These are phyloP conservation scores for Entomortierella beljakovae DNA, from an alignment of 192 early-diverging fungal species.

Conservation along the genomic window DNA sequence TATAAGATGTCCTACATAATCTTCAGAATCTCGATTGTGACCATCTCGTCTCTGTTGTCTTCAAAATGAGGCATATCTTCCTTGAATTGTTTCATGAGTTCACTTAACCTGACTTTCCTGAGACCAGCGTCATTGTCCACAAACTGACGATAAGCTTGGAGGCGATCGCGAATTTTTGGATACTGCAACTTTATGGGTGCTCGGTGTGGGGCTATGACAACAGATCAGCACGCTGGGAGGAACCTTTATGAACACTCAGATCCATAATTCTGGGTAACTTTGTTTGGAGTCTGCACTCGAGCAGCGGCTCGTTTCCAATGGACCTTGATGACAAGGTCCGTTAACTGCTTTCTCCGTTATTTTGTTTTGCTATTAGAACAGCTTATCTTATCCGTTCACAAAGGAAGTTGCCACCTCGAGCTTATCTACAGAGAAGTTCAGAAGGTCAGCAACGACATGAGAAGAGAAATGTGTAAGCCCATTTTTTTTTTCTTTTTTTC, in stretches of 20 bases:
- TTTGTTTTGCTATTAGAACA: too few relatives aligned
- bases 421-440: too few relatives aligned
- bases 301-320: constrained; percentile 7
- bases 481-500: constrained; percentile 12
- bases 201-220: constrained; percentile 16
- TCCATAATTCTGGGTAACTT: constrained; percentile 19
- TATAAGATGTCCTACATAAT: constrained; percentile 11
- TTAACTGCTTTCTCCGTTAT: too few relatives aligned
- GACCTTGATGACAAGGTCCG: too few relatives aligned
- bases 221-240: constrained; percentile 10
- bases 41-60: constrained; percentile 12
- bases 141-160: constrained; percentile 13
- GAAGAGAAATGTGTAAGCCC: too few relatives aligned
- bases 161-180: constrained; percentile 8
- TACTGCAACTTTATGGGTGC: constrained; percentile 16
- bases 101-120: constrained; percentile 12
- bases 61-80: constrained; percentile 17
- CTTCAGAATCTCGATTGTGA: constrained; percentile 5
- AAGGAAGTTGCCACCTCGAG: too few relatives aligned
- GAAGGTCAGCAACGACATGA: too few relatives aligned
- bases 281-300: constrained; percentile 9
- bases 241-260: constrained; percentile 21
- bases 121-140: constrained; percentile 17
- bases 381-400: too few relatives aligned
- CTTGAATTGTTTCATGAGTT: constrained; percentile 20